Evolutionary conservation across 495 filamentous ascomycete species (phyloP).

Genomic region (Hypoxylon lienhwacheense): DNA sequence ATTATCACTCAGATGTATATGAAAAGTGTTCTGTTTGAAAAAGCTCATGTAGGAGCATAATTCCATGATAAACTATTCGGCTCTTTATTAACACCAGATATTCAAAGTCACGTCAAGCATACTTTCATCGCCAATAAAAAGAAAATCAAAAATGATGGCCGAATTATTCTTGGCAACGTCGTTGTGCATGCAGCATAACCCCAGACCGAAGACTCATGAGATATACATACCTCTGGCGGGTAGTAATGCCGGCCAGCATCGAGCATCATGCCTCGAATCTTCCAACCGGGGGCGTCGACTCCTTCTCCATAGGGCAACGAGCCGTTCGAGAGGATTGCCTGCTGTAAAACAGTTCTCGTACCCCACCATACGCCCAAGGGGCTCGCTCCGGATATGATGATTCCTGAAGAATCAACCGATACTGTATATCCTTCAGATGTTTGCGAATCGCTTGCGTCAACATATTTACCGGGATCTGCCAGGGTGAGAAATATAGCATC

Average conservation of each 20-base stretch:
- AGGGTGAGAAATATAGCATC: constrained; percentile 51
- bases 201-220: no score
- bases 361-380: constrained; percentile 58
- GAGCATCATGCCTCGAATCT: constrained; percentile 51
- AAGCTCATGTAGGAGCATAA: constrained; percentile 57
- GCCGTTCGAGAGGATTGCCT: constrained; percentile 42
- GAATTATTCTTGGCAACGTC: no score
- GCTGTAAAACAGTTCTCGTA: constrained; percentile 54
- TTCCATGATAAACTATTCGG: constrained; percentile 50
- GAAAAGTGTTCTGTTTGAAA: constrained; percentile 59
- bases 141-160: no score
- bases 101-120: neutral
- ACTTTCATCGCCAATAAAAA: no score
- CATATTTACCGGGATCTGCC: constrained; percentile 44
- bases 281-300: constrained; percentile 54
- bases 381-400: constrained; percentile 53
- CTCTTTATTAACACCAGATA: neutral
- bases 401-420: constrained; percentile 39
- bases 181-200: no score
- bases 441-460: constrained; percentile 44
- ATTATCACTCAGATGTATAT: constrained; percentile 57
- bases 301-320: constrained; percentile 43
- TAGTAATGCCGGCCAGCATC: constrained; percentile 56
- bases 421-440: constrained; percentile 55
- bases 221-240: constrained; percentile 40